These are phyloP conservation scores for Crithidia acanthocephali DNA, from an alignment of 208 protist genomes.

Conservation along the genomic window DNA sequence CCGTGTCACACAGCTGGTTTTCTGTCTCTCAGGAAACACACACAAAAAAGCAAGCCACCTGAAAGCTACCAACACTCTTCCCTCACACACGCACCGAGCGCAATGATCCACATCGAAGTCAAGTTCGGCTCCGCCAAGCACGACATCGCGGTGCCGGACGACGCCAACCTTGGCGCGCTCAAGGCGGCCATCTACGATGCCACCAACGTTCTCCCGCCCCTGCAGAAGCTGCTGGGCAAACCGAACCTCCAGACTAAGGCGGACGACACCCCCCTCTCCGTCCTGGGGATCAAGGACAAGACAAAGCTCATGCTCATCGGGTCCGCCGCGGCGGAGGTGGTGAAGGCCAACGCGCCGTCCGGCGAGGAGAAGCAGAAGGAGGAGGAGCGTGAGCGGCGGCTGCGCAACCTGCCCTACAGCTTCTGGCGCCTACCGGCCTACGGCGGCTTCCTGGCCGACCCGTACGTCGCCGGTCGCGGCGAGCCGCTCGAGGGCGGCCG, in stretches of 20 bases:
- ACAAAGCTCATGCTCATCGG: constrained; percentile 74
- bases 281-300: constrained; percentile 45
- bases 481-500: constrained; percentile 51
- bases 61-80: too few species aligned
- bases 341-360: constrained; percentile 36
- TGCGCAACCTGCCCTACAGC: constrained; percentile 37
- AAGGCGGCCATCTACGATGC: constrained; percentile 33
- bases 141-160: constrained; percentile 47
- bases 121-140: constrained; percentile 51
- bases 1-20: too few species aligned
- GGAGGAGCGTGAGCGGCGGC: constrained; percentile 36
- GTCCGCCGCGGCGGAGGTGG: constrained; percentile 42
- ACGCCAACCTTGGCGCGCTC: constrained; percentile 46
- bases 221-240: constrained; percentile 71
- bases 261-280: constrained; percentile 35
- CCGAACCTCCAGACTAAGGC: constrained; percentile 47
- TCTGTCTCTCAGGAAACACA: too few species aligned
- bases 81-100: too few species aligned
- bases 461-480: constrained; percentile 57
- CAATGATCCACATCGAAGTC: constrained; percentile 51
- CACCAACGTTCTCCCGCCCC: constrained; percentile 45
- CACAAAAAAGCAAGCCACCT: too few species aligned
- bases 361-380: constrained; percentile 38
- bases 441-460: constrained; percentile 63
- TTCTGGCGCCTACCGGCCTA: constrained; percentile 68